Percentiles rank a stretch among this genome's conserved stretches.
phyloP scores from a whole-genome alignment of 2,329 filamentous ascomycete species.

The Fusarium mangiferae region DNA sequence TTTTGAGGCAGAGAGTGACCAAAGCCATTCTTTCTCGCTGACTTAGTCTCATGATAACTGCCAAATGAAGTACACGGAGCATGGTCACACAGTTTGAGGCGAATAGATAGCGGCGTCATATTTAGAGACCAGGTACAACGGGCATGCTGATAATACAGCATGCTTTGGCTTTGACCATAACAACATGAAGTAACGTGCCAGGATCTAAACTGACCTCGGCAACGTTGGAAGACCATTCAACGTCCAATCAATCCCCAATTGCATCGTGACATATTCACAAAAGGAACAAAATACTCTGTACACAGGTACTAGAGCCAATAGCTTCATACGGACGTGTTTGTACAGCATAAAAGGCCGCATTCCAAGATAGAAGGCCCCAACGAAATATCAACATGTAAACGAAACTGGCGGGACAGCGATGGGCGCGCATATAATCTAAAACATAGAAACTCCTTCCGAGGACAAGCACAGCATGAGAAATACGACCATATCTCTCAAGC shows the following conservation, averaged over 20 bases:
- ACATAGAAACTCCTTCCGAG: neutral
- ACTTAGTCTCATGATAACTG: constrained; percentile 5
- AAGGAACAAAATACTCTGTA: neutral
- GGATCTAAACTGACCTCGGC: neutral
- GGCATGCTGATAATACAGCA: constrained; percentile 11
- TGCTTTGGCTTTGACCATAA: constrained; percentile 13
- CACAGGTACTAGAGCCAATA: neutral
- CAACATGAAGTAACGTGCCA: constrained; percentile 1
- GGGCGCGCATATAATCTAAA: constrained; percentile 16
- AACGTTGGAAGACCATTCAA: neutral
- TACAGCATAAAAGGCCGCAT: neutral
- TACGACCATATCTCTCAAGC: neutral
- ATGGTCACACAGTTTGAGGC: neutral
- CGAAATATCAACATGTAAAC: neutral
- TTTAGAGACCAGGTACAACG: constrained; percentile 13
- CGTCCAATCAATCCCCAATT: neutral
- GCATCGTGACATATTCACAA: neutral
- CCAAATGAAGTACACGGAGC: neutral
- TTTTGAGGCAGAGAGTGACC: neutral
- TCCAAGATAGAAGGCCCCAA: neutral
- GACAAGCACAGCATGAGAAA: neutral
- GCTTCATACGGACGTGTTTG: neutral
- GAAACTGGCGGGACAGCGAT: neutral
- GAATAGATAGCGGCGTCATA: constrained; percentile 9
- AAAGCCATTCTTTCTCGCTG: neutral